phyloP scores from a whole-genome alignment of 2,329 filamentous ascomycete species.

The Elsinoe australis region DNA sequence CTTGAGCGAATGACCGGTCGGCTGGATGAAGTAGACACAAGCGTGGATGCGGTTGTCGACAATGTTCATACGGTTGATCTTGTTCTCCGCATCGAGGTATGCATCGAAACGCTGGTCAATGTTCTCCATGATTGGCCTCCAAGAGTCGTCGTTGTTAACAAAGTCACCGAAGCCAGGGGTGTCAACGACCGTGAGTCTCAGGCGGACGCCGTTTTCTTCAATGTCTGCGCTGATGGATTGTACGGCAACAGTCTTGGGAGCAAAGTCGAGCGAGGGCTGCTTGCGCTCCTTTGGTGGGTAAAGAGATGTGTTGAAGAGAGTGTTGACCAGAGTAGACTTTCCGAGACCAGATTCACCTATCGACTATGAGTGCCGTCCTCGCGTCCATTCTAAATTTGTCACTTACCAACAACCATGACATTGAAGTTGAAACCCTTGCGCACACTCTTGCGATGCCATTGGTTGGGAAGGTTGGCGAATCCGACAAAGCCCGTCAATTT shows the following conservation, averaged over 20 bases:
- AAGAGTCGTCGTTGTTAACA: constrained; percentile 99
- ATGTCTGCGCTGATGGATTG: constrained; percentile 57
- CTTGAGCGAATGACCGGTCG: constrained; percentile 96
- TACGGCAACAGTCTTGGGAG: constrained; percentile 68
- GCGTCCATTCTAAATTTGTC: no score
- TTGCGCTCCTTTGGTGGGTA: constrained; percentile 99
- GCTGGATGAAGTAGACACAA: constrained; percentile 99
- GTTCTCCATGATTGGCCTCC: constrained; percentile 98
- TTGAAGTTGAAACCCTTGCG: constrained; percentile 99
- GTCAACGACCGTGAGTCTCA: constrained; percentile 92
- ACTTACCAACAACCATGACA: constrained; percentile 99
- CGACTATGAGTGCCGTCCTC: constrained; percentile 3
- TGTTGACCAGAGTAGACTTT: constrained; percentile 99
- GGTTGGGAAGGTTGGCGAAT: constrained; percentile 97
- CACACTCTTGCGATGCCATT: constrained; percentile 99
- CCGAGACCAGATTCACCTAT: constrained; percentile 96
- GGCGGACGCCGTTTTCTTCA: constrained; percentile 94
- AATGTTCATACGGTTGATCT: constrained; percentile 99
- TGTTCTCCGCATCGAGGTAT: constrained; percentile 98
- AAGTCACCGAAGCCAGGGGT: constrained; percentile 98
- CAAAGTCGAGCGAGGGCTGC: constrained; percentile 92
- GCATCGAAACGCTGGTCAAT: constrained; percentile 98
- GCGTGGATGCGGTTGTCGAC: constrained; percentile 98
- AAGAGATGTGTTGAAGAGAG: constrained; percentile 97
- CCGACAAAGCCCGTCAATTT: constrained; percentile 98